Percentiles rank a stretch among this genome's conserved stretches.
Conservation (phyloP, 192 early-diverging fungal genomes). For the Coemansia sp. region DNA sequence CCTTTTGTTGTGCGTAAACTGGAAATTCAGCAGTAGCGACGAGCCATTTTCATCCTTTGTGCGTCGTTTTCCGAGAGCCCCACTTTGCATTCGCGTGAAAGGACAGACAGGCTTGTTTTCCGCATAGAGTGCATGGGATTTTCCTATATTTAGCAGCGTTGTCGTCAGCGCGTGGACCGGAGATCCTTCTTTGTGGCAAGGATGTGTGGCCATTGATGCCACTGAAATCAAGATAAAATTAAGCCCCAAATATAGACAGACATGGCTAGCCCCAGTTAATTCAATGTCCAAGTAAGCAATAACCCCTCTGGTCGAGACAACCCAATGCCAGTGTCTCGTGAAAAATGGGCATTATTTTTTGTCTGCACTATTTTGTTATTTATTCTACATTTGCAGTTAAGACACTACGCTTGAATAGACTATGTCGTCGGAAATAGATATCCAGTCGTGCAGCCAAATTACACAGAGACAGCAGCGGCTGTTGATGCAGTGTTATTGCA, state of each 20-base stretch:
- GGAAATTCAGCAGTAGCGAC: background rate
- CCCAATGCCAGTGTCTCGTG: no score
- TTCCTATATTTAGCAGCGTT: slow-evolving; percentile 1
- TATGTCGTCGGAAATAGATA: slow-evolving; percentile 8
- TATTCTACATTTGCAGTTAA: background rate
- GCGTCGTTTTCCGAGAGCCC: slow-evolving; percentile 2
- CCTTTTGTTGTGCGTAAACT: slow-evolving; percentile 6
- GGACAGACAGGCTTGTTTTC: background rate
- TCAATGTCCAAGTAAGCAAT: no score
- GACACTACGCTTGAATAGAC: background rate
- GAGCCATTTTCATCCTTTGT: slow-evolving; percentile 2
- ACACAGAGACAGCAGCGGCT: slow-evolving; percentile 23
- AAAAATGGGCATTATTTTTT: no score
- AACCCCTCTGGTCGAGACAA: no score
- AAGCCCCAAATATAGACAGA: background rate
- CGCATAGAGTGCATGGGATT: background rate
- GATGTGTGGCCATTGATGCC: no score
- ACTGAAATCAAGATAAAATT: no score
- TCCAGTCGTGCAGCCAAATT: slow-evolving; percentile 21
- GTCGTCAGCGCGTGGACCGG: background rate
- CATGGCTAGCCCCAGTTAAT: no score
- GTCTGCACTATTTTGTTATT: background rate
- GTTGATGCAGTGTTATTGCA: slow-evolving; percentile 39
- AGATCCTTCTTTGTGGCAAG: background rate
- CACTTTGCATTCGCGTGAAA: background rate